These are phyloP conservation scores for Batrachochytrium dendrobatidis DNA, from an alignment of 371 early-diverging fungal species.

Conservation along the genomic window DNA sequence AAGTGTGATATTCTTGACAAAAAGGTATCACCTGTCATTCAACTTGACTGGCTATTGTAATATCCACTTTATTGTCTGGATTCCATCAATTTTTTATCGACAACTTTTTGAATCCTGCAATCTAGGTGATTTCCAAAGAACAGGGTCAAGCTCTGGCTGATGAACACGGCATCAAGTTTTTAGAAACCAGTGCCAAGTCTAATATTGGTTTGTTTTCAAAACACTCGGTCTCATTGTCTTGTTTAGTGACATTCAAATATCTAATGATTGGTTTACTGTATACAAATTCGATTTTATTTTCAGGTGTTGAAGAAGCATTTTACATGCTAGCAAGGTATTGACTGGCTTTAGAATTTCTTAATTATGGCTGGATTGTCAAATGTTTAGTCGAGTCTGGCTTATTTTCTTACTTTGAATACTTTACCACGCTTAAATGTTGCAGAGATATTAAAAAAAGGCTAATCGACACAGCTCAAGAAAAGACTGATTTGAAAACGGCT, in stretches of 20 bases:
- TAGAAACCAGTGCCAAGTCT: slow-evolving; percentile 92
- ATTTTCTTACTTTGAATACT: background rate
- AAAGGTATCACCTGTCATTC: slow-evolving; percentile 51
- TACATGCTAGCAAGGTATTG: slow-evolving; percentile 87
- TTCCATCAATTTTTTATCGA: background rate
- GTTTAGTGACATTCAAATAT: background rate
- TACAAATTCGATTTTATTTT: background rate
- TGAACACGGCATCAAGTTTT: slow-evolving; percentile 74
- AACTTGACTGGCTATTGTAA: slow-evolving; percentile 32
- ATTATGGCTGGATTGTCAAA: background rate
- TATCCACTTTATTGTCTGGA: background rate
- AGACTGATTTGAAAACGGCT: slow-evolving; percentile 2
- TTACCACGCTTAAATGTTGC: slow-evolving; percentile 4
- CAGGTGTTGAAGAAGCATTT: slow-evolving; percentile 90
- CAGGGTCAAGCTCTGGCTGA: slow-evolving; percentile 81
- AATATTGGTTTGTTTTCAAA: slow-evolving; percentile 56
- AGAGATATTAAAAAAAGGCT: slow-evolving; percentile 59
- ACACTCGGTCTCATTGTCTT: background rate
- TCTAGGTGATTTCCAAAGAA: slow-evolving; percentile 48
- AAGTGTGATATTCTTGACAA: slow-evolving; percentile 94
- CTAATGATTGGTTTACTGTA: slow-evolving; percentile 2
- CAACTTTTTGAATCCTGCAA: background rate
- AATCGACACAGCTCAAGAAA: slow-evolving; percentile 31
- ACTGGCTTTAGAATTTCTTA: background rate
- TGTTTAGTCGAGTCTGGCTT: background rate